Conservation (phyloP, 805 yeast species). For the Monosporozyma siamensis region DNA sequence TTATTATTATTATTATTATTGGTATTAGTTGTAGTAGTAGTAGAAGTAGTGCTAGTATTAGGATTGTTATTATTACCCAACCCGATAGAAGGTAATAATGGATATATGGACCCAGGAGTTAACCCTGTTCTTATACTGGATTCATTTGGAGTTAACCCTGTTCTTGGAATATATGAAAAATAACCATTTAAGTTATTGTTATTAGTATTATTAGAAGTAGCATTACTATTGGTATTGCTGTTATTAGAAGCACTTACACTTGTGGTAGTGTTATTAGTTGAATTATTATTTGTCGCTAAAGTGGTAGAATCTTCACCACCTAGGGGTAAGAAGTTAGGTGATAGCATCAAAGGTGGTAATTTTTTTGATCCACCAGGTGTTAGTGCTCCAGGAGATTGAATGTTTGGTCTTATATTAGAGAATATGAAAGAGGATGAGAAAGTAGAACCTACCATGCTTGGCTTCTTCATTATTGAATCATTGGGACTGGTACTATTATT, state of each 20-base stretch:
- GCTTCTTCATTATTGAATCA: background rate
- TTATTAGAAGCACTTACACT: background rate
- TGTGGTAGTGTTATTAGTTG: background rate
- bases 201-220: background rate
- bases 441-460: background rate
- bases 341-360: slow-evolving; percentile 35
- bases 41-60: background rate
- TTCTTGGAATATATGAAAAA: slow-evolving; percentile 23
- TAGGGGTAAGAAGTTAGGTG: slow-evolving; percentile 6
- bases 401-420: slow-evolving; percentile 10
- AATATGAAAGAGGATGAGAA: slow-evolving; percentile 1
- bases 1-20: background rate
- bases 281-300: background rate
- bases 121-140: slow-evolving; percentile 61
- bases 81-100: slow-evolving; percentile 13
- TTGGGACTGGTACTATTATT: background rate
- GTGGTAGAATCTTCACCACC: background rate
- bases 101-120: slow-evolving; percentile 40
- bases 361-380: slow-evolving; percentile 52
- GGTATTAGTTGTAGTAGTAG: background rate
- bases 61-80: background rate
- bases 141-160: slow-evolving; percentile 73
- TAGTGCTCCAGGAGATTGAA: slow-evolving; percentile 35
- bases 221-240: background rate
- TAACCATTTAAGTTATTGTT: slow-evolving; percentile 3